Evolutionary conservation across 495 filamentous ascomycete species (phyloP).

Genomic region (Penicillium pulvis): DNA sequence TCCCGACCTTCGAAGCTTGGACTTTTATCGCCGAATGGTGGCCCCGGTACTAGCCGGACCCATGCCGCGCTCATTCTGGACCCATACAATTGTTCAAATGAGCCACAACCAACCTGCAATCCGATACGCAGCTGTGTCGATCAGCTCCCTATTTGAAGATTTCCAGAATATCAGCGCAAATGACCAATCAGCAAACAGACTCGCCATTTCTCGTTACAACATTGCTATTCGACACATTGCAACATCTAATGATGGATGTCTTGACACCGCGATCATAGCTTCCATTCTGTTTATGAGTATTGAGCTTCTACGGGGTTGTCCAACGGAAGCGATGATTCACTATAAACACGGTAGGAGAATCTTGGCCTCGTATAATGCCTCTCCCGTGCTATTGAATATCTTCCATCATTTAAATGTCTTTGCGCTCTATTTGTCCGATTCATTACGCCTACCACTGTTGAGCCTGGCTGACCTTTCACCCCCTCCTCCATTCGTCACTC

Average conservation of each 20-base stretch:
- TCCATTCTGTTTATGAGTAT: constrained; percentile 20
- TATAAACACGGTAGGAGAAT: background rate
- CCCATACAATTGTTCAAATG: constrained; percentile 13
- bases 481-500: background rate
- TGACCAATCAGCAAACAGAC: background rate
- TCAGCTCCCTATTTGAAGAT: constrained; percentile 12
- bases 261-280: constrained; percentile 11
- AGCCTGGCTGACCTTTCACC: background rate
- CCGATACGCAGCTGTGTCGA: constrained; percentile 12
- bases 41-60: constrained; percentile 5
- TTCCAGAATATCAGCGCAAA: background rate
- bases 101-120: constrained; percentile 9
- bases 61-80: constrained; percentile 19
- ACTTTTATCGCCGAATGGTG: constrained; percentile 3
- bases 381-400: background rate
- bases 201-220: constrained; percentile 18
- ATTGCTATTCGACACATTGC: constrained; percentile 11
- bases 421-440: background rate
- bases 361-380: background rate
- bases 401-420: background rate
- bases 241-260: background rate
- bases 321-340: background rate
- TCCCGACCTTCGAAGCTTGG: constrained; percentile 1
- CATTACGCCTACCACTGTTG: background rate
- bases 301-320: constrained; percentile 11